A percentile compares a stretch with the other conserved stretches of the same genome.
Evolutionary conservation across 2,329 filamentous ascomycete species (phyloP).

Genomic region (Colletotrichum simmondsii): DNA sequence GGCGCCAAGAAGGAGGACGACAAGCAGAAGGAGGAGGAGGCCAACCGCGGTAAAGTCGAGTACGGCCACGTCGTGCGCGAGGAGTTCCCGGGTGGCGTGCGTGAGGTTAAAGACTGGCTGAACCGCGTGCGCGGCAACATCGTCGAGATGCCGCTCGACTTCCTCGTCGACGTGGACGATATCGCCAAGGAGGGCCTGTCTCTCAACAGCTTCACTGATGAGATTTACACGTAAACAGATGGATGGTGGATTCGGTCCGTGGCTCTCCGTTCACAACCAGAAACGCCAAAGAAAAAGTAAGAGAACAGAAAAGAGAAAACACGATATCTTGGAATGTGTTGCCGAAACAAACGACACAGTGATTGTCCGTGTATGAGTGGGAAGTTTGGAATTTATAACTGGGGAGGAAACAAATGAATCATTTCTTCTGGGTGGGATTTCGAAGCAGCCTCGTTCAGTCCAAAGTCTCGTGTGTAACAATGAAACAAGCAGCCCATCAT

Average conservation of each 20-base stretch:
- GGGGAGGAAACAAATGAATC: background rate
- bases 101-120: conserved; percentile 78
- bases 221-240: conserved; percentile 72
- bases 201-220: conserved; percentile 77
- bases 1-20: conserved; percentile 54
- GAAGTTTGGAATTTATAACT: background rate
- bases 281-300: background rate
- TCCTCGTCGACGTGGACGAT: conserved; percentile 83
- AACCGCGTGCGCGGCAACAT: conserved; percentile 74
- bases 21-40: conserved; percentile 45
- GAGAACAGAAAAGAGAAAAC: background rate
- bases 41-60: conserved; percentile 69
- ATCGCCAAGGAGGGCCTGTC: conserved; percentile 85
- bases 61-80: conserved; percentile 90
- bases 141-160: conserved; percentile 92
- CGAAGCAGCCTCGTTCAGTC: background rate
- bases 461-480: background rate
- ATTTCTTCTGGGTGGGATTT: background rate
- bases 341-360: background rate
- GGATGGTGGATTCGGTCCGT: too few species aligned
- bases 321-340: background rate
- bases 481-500: background rate
- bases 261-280: too few species aligned
- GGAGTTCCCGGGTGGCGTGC: conserved; percentile 78
- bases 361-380: too few species aligned